Base-by-base conservation (phyloP, 768 basidiomycete species). In the Daedalea quercina region DNA sequence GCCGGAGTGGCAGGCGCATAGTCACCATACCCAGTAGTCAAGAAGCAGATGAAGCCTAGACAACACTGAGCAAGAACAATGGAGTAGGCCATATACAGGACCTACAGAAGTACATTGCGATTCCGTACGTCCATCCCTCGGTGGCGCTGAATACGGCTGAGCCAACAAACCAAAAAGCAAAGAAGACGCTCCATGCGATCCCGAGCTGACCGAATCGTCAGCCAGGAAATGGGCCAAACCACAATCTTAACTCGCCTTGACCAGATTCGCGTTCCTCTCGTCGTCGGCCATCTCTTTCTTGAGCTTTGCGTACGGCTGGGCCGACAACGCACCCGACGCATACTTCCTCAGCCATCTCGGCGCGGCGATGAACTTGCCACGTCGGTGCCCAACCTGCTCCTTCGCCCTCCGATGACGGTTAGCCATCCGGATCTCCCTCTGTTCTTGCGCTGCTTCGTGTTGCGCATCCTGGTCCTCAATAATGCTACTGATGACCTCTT, bases 151-250 rank as follows among this genome's bases (percentile, higher is more conserved):
- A 91, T 40, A 90, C 80, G 1, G 72, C 75, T 3, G 84, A 78
- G 2, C 89, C 88, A 54, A 87, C 84, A 60, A 80, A 71, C 90
- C 90, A 93, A 70, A 93, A 93, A n/a, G 76, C 57, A 20, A 89
- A 61, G 68, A 92, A 91, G 26, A 86, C 57, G 0, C 64, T 46
- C 70, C 80, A 79, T 0, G 84, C 81, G 19, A 87, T 67, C 1
- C 60, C 44, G 26, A 76, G 63, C 73, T 76, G 51, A 13, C 13
- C 19, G 11, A 7, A 40, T 17, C 15, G 19, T 47, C 25, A 47
- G 46, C 46, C 15, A 40, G 8, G 13, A 15, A 6, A 19, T 15
- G 13, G 4, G 7, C 17, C 4, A 40, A 15, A 6, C 15, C 4
- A 40, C 19, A 6, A 19, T 3, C 19, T 11, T 23, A 60, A 59